These are phyloP conservation scores for Nevesoporus exiguus DNA, from an alignment of 768 basidiomycete genomes.

Conservation along the genomic window DNA sequence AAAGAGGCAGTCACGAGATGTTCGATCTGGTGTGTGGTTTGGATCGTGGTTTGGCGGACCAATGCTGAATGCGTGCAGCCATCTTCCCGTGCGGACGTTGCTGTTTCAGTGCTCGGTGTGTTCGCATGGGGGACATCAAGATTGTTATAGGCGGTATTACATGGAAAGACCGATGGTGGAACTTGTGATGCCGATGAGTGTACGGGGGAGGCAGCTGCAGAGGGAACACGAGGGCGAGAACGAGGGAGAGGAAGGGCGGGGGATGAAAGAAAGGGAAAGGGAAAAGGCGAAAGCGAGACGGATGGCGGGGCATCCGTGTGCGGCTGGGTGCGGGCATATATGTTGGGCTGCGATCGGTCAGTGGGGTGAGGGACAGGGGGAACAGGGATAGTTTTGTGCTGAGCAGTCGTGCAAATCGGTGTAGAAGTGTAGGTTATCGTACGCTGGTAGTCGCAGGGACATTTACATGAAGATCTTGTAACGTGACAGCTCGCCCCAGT, in stretches of 20 bases:
- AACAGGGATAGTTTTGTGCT: background rate
- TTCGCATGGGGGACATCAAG: slow-evolving; percentile 77
- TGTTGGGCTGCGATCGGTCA: slow-evolving; percentile 58
- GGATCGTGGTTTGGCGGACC: no score
- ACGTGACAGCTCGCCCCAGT: no score
- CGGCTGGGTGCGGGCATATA: slow-evolving; percentile 78
- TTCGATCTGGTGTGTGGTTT: slow-evolving; percentile 63
- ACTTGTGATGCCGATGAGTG: slow-evolving; percentile 22
- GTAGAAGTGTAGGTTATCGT: no score
- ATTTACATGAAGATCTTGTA: no score
- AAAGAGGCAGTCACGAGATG: slow-evolving; percentile 47
- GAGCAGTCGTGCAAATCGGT: no score
- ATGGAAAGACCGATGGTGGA: slow-evolving; percentile 53
- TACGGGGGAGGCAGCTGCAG: slow-evolving; percentile 24
- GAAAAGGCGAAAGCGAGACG: slow-evolving; percentile 7
- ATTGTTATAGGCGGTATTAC: slow-evolving; percentile 72
- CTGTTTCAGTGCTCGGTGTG: slow-evolving; percentile 76
- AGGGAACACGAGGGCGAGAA: slow-evolving; percentile 16
- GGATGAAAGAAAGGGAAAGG: no score
- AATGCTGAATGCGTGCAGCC: slow-evolving; percentile 46
- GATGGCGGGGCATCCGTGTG: slow-evolving; percentile 58
- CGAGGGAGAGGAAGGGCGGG: slow-evolving; percentile 10
- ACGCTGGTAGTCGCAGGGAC: no score
- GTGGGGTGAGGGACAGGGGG: slow-evolving; percentile 1
- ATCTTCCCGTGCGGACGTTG: slow-evolving; percentile 67